Evolutionary conservation across 352 stramenopile species (phyloP).

Genomic region (Phytophthora colocasiae): DNA sequence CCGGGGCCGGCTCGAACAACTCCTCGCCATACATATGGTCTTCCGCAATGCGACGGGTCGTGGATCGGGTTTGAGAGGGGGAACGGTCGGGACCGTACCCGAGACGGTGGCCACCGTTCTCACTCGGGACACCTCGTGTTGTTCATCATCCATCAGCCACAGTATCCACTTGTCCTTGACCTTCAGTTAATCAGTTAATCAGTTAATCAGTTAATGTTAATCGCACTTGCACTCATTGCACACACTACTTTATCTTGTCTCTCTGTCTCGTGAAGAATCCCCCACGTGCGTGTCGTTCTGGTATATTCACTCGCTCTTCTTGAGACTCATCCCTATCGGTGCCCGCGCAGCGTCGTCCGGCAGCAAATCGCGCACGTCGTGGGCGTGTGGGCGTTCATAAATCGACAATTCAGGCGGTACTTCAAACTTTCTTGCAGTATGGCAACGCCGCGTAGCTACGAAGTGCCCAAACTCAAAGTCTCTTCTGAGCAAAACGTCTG

Average conservation of each 20-base stretch:
- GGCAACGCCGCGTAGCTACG: background rate
- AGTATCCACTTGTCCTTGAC: background rate
- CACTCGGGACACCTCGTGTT: no score
- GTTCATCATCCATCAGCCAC: background rate
- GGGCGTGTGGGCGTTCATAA: slow-evolving; percentile 7
- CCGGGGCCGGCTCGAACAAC: no score
- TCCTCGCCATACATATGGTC: no score
- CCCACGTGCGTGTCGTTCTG: background rate
- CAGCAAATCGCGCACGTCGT: slow-evolving; percentile 12
- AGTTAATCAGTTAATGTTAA: no score
- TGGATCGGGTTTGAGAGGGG: no score
- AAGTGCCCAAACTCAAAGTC: slow-evolving; percentile 2
- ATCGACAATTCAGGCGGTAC: slow-evolving; percentile 8
- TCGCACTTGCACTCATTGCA: background rate
- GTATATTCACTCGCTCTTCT: background rate
- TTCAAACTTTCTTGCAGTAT: slow-evolving; percentile 9
- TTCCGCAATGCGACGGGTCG: no score
- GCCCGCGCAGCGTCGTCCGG: slow-evolving; percentile 2
- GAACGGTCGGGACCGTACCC: no score
- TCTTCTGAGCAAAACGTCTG: slow-evolving; percentile 11
- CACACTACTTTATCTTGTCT: background rate
- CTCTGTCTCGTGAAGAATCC: background rate
- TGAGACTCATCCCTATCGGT: background rate
- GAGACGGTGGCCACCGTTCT: no score
- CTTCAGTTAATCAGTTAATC: background rate